phyloP scores from a whole-genome alignment of 495 filamentous ascomycete species.

The Podospora sp. region DNA sequence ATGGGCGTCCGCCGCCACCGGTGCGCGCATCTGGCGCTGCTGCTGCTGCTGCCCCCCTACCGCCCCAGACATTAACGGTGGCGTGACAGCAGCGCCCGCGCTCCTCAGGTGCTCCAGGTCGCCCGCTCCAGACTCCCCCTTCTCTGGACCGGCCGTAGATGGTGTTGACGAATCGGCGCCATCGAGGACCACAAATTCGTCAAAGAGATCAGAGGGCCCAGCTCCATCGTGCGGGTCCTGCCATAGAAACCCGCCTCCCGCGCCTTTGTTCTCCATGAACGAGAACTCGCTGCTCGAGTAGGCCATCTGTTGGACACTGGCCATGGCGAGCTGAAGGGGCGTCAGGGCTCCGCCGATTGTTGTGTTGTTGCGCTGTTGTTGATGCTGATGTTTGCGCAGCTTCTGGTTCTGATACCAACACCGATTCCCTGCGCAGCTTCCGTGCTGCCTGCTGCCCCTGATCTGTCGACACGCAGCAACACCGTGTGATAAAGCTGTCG shows the following conservation, averaged over 20 bases:
- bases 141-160: slow-evolving; percentile 12
- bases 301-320: slow-evolving; percentile 29
- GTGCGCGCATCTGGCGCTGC: not conserved
- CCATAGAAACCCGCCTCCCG: slow-evolving; percentile 38
- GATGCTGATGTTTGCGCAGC: not conserved
- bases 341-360: not conserved
- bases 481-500: slow-evolving; percentile 1
- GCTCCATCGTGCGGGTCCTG: slow-evolving; percentile 40
- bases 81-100: not conserved
- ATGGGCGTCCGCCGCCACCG: not conserved
- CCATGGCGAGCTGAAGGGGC: slow-evolving; percentile 24
- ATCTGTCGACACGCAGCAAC: not conserved
- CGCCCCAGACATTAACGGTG: not conserved
- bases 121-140: slow-evolving; percentile 6
- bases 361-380: not conserved
- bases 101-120: slow-evolving; percentile 22
- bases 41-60: slow-evolving; percentile 4
- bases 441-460: not conserved
- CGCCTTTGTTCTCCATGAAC: slow-evolving; percentile 43
- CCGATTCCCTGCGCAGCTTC: no score
- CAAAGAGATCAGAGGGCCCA: slow-evolving; percentile 48
- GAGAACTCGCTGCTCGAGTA: slow-evolving; percentile 28
- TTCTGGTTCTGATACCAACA: not conserved
- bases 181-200: slow-evolving; percentile 51
- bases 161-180: slow-evolving; percentile 30